Evolutionary conservation across 2,329 filamentous ascomycete species (phyloP), one percentile per base, ranked within the genome.

Genomic region (Ophiostoma triangulosporum): DNA sequence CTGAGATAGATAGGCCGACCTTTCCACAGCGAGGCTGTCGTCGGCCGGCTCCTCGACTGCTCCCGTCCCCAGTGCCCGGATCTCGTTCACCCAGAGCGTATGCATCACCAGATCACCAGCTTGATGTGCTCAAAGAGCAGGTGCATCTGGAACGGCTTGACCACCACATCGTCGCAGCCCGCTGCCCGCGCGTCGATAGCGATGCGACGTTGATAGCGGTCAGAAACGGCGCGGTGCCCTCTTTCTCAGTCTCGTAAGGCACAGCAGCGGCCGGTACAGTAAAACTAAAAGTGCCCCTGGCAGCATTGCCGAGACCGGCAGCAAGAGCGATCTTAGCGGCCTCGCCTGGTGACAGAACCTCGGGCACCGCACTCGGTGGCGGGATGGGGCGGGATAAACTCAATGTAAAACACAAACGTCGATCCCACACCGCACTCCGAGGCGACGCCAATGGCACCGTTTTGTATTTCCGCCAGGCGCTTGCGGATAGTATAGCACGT

Each of bases 391-490:
- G n/a, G n/a, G n/a, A n/a, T n/a, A n/a, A n/a, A n/a, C 60, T 83
- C 79, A 55, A 88, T 77, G 64, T 85, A 88, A 64, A 90, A 88
- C 0, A 80, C 81, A 65, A 89, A 89, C 0, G 80, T 86, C 57
- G 81, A 85, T 1, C 86, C 85, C n/a, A 79, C 75, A 1, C 83
- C 84, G 2, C 78, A 72, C 57, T 79, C 71, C n/a, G 81, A 84
- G 1, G 77, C 72, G 6, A 91, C 83, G 2, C 86, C 86, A 48
- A 93, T 89, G 56, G 86, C 81, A 4, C 87, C 87, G 20, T 86
- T 85, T 64, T 90, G 86, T 11, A 91, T 70, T 63, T 91, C 86
- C 0, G 85, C 87, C n/a, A 93, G 73, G 53, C 86, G 79, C 24
- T 85, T 76, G 35, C 82, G 86, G 58, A 91, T 90, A 65, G n/a